phyloP scores from a whole-genome alignment of 768 basidiomycete genomes.

The Dacryopinax primogenitus region DNA sequence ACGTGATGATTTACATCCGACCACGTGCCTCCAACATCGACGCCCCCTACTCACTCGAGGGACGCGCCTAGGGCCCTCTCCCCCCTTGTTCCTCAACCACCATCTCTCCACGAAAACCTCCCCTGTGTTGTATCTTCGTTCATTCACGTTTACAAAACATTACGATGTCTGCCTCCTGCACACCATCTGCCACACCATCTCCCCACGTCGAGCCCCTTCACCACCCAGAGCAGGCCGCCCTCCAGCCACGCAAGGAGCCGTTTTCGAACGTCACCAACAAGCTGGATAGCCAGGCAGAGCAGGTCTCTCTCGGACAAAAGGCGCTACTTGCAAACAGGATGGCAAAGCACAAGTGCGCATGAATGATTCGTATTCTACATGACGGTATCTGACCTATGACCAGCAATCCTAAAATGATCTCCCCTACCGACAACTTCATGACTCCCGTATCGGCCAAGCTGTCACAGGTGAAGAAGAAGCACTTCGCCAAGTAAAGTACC shows the following conservation, averaged over 20 bases:
- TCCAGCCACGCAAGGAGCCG: constrained; percentile 68
- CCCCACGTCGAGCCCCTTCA: constrained; percentile 66
- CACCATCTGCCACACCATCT: not conserved
- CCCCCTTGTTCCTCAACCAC: not conserved
- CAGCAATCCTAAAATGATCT: constrained; percentile 79
- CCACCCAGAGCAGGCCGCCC: constrained; percentile 68
- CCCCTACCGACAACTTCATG: constrained; percentile 90
- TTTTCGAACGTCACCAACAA: constrained; percentile 53
- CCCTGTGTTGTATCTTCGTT: not conserved
- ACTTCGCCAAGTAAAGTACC: constrained; percentile 69
- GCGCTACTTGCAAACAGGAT: constrained; percentile 88
- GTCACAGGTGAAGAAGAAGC: constrained; percentile 81
- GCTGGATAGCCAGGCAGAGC: constrained; percentile 40
- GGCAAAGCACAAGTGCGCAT: constrained; percentile 55
- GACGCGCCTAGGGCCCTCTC: not conserved
- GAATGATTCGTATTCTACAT: not conserved
- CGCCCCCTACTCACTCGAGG: not conserved
- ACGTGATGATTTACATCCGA: constrained; percentile 7
- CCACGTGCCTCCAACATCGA: constrained; percentile 8
- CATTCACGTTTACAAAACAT: not conserved
- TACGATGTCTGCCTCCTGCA: constrained; percentile 4
- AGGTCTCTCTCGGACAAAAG: constrained; percentile 60
- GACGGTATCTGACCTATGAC: not conserved
- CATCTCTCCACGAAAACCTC: not conserved
- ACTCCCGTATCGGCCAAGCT: constrained; percentile 90